Evolutionary conservation across 2,329 filamentous ascomycete species (phyloP), one percentile per base, ranked within the genome.

Genomic region (Penicillium corylophilum): DNA sequence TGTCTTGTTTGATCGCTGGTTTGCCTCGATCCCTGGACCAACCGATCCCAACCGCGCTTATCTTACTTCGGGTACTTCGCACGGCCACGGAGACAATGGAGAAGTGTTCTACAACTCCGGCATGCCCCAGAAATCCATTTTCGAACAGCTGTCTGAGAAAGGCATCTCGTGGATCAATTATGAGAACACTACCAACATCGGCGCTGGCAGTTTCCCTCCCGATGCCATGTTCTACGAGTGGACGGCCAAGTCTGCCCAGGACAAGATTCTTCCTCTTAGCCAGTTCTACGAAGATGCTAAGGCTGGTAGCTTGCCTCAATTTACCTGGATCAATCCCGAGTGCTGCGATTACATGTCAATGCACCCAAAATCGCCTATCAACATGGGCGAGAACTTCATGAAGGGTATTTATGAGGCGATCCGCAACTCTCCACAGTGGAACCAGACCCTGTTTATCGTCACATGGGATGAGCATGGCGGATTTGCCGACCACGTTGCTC

Each of bases 341-440:
- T 79, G 80, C 68, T 79, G 80, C 58, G 70, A 69, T 15, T 76
- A 76, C 55, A 81, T 71, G 53, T 77, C 75, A 12, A 75, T 76
- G 66, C 76, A 78, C 49, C 76, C 75, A 0, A 69, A 73, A 0
- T 74, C 71, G 3, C 74, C 74, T 0, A 75, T 78, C 44, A 73
- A 71, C 5, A 66, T 71, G 31, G 76, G 76, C 29, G 75, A 78
- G 55, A 64, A 62, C 18, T 75, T 77, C 50, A 70, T 78, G 57
- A 77, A 77, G 59, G 64, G 70, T 15, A 72, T 79, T 39, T 78
- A 78, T 48, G 74, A 79, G 49, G 70, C 76, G 4, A 50, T 78
- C 1, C 73, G 76, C 16, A 58, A 61, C 26, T 71, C 71, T 5
- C 74, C 76, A 1, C 74, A 78, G 61, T 79, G 76, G 76, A 68